Evolutionary conservation across 768 basidiomycete genomes (phyloP).

Genomic region (Artomyces pyxidatus): DNA sequence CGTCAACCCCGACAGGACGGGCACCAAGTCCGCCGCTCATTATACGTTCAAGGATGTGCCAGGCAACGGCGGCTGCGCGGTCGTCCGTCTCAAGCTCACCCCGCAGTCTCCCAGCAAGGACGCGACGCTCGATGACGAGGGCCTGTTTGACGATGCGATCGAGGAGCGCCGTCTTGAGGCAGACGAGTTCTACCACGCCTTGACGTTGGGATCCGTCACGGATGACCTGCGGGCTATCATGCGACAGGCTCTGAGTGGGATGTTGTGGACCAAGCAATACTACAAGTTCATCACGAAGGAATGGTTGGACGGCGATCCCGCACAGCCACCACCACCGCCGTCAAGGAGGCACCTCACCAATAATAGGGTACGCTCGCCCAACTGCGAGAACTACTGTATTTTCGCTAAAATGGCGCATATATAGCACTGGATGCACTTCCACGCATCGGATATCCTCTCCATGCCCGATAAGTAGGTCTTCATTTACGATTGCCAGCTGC

Average conservation of each 20-base stretch:
- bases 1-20: conserved; percentile 78
- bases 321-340: conserved; percentile 90
- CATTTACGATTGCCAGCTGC: not conserved
- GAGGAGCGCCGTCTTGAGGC: conserved; percentile 91
- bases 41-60: conserved; percentile 85
- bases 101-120: conserved; percentile 68
- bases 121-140: conserved; percentile 78
- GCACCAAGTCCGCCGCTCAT: conserved; percentile 92
- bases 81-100: conserved; percentile 90
- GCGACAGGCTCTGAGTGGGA: conserved; percentile 92
- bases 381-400: not conserved
- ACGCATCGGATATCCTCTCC: conserved; percentile 91
- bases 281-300: conserved; percentile 95
- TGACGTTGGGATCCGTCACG: conserved; percentile 77
- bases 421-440: conserved; percentile 93
- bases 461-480: conserved; percentile 92
- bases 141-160: conserved; percentile 77
- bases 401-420: not conserved
- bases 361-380: conserved; percentile 50
- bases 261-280: conserved; percentile 98
- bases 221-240: conserved; percentile 94
- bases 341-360: conserved; percentile 69
- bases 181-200: conserved; percentile 86
- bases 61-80: conserved; percentile 86
- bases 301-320: conserved; percentile 94